Conservation (phyloP, 1,284 basidiomycete species). For the Inonotus obliquus region DNA sequence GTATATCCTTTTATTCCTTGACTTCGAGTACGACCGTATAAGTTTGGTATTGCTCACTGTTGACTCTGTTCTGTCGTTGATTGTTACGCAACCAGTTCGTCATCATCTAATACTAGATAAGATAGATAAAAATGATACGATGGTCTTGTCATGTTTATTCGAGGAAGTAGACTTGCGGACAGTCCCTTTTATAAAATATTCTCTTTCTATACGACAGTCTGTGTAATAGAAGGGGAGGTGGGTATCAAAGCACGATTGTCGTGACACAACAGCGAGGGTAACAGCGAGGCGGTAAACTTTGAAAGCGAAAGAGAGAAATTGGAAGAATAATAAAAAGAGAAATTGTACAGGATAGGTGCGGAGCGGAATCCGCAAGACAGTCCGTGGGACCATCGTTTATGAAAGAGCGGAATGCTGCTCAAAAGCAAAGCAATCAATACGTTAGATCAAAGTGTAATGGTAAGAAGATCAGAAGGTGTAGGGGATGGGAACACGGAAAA, state of each 20-base stretch:
- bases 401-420: not conserved
- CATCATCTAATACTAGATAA: too few species aligned
- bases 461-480: not conserved
- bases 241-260: not conserved
- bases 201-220: too few species aligned
- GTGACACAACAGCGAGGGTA: not conserved
- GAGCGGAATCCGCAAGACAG: not conserved
- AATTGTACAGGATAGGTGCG: not conserved
- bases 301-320: not conserved
- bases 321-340: not conserved
- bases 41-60: too few species aligned
- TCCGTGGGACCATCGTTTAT: not conserved
- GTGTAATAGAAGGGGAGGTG: not conserved
- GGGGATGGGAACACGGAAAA: not conserved
- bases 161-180: too few species aligned
- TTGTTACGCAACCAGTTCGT: too few species aligned
- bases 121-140: too few species aligned
- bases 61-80: too few species aligned
- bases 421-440: not conserved
- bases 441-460: not conserved
- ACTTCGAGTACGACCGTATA: too few species aligned
- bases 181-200: too few species aligned
- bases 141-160: too few species aligned
- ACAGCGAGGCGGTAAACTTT: too few species aligned
- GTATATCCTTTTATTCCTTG: not conserved